phyloP scores from a whole-genome alignment of 129 eudicot species.

The Sambucus nigra region DNA sequence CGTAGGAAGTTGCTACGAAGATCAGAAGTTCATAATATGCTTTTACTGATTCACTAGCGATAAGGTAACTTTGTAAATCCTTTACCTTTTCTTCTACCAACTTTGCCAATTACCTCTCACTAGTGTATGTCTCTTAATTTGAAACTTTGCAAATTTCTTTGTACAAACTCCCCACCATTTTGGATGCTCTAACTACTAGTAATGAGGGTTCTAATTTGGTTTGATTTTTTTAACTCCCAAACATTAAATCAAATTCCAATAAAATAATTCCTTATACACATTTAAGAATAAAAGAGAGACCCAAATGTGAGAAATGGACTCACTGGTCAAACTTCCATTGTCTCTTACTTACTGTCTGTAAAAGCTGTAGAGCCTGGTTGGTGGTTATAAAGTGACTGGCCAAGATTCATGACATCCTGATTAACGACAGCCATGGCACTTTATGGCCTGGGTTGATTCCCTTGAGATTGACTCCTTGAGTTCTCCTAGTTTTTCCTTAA shows the following conservation, averaged over 20 bases:
- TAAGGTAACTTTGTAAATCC: too few species aligned
- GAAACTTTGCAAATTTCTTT: too few species aligned
- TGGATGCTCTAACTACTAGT: too few species aligned
- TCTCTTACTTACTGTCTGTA: conserved; percentile 68
- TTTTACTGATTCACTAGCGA: too few species aligned
- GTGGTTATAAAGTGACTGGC: conserved; percentile 90
- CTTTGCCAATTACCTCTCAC: too few species aligned
- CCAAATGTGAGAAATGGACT: conserved; percentile 8
- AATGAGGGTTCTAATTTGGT: too few species aligned
- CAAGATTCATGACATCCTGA: conserved; percentile 97
- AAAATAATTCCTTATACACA: conserved; percentile 31
- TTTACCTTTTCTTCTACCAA: too few species aligned
- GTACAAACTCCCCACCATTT: too few species aligned
- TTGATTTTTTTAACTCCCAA: too few species aligned
- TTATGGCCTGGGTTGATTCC: conserved; percentile 74
- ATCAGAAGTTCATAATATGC: too few species aligned
- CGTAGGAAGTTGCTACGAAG: too few species aligned
- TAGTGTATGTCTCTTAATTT: too few species aligned
- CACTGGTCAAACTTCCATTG: conserved; percentile 1
- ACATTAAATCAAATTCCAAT: conserved; percentile 7
- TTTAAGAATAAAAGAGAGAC: conserved; percentile 11
- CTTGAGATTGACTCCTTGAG: conserved; percentile 83
- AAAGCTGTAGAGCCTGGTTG: conserved; percentile 81
- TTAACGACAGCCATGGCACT: conserved; percentile 90
- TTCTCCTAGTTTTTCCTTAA: conserved; percentile 69